Conservation (phyloP, 805 yeast species). For the Middelhovenomyces tepae region DNA sequence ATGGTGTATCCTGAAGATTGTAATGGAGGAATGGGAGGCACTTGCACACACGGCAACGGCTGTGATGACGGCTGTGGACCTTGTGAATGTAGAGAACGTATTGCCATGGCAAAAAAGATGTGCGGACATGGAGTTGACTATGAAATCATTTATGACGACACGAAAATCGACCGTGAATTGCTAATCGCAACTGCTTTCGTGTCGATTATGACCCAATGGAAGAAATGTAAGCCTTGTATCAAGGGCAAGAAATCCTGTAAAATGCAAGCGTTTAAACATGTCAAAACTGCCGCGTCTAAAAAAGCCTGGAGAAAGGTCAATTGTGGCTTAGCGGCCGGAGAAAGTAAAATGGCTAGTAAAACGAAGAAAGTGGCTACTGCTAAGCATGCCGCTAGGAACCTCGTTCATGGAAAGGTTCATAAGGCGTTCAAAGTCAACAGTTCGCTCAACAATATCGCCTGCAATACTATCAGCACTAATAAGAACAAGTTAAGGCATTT, state of each 20-base stretch:
- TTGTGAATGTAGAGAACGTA: background rate
- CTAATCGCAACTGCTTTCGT: constrained; percentile 3
- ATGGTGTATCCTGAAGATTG: background rate
- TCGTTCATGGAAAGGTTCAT: background rate
- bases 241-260: background rate
- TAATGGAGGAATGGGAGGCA: too few species aligned
- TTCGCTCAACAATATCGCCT: too few species aligned
- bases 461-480: too few species aligned
- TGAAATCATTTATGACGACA: constrained; percentile 1
- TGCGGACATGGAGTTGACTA: constrained; percentile 3
- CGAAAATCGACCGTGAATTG: constrained; percentile 2
- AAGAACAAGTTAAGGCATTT: too few species aligned
- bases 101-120: background rate
- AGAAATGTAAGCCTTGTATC: background rate
- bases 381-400: background rate
- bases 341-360: background rate
- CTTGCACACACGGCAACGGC: too few species aligned
- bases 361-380: background rate
- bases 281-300: background rate
- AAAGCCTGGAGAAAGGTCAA: background rate
- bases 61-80: background rate
- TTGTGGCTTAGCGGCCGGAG: background rate
- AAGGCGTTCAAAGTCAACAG: too few species aligned
- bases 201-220: constrained; percentile 3
- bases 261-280: background rate